Evolutionary conservation across 305 asterid species (phyloP).

Genomic region (Stenogyne calaminthoides): DNA sequence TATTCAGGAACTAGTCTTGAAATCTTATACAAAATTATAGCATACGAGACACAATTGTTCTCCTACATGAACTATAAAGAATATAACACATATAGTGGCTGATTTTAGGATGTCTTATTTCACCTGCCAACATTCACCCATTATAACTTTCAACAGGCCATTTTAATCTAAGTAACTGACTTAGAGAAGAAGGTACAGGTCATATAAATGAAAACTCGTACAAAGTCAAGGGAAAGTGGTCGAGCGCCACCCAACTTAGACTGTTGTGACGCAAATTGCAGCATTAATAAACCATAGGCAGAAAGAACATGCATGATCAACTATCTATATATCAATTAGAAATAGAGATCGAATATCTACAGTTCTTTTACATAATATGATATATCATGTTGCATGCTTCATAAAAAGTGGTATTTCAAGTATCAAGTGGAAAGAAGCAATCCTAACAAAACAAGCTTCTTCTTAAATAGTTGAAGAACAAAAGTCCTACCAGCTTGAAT

Average conservation of each 20-base stretch:
- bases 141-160: not conserved
- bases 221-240: not conserved
- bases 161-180: not conserved
- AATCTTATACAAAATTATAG: not conserved
- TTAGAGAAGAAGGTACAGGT: not conserved
- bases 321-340: not conserved
- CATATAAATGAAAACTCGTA: not conserved
- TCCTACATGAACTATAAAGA: not conserved
- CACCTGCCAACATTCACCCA: not conserved
- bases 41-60: not conserved
- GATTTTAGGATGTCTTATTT: not conserved
- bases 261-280: not conserved
- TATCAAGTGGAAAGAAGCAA: not conserved
- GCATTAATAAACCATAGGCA: not conserved
- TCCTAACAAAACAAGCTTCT: slow-evolving; percentile 4
- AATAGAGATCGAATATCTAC: not conserved
- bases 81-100: not conserved
- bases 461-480: not conserved
- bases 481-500: slow-evolving; percentile 72
- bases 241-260: not conserved
- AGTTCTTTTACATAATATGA: not conserved
- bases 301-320: not conserved
- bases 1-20: not conserved
- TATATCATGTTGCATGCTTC: not conserved
- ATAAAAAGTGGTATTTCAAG: not conserved